Percentiles rank a stretch among this genome's conserved stretches.
Conservation (phyloP, 129 eudicot species). For the Sambucus nigra region DNA sequence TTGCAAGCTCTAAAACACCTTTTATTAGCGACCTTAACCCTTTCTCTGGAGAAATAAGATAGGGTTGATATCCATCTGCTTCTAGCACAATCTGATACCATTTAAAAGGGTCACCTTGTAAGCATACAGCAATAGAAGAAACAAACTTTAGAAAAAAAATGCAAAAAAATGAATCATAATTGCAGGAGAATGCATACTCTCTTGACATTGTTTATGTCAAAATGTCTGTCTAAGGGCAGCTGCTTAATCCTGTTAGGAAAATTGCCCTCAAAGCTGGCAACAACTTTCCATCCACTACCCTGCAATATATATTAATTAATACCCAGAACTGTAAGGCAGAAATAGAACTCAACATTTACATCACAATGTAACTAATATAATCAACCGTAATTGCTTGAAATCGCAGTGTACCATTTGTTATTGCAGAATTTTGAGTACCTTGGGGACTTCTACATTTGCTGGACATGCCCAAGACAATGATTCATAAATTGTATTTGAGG, state of each 20-base stretch:
- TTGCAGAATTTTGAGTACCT: neutral
- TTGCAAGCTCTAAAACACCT: constrained; percentile 79
- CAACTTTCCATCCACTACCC: constrained; percentile 98
- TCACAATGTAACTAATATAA: neutral
- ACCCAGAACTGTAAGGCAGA: neutral
- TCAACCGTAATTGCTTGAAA: neutral
- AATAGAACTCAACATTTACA: neutral
- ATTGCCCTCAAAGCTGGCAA: constrained; percentile 95
- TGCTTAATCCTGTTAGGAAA: constrained; percentile 93
- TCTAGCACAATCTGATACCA: constrained; percentile 81
- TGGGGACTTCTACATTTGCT: neutral
- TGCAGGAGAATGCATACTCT: constrained; percentile 49
- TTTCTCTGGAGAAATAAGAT: constrained; percentile 97
- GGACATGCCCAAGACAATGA: no score
- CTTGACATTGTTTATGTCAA: constrained; percentile 89
- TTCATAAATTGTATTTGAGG: no score
- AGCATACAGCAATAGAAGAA: neutral
- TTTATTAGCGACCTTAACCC: constrained; percentile 90
- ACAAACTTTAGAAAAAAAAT: constrained; percentile 1
- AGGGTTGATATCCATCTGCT: constrained; percentile 99
- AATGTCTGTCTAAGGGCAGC: constrained; percentile 93
- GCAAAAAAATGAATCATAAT: neutral
- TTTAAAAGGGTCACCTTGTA: constrained; percentile 14
- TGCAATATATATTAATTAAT: constrained; percentile 21
- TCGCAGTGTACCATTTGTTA: no score